Evolutionary conservation across 768 basidiomycete species (phyloP).

Genomic region (Coprinopsis strossmayeri): DNA sequence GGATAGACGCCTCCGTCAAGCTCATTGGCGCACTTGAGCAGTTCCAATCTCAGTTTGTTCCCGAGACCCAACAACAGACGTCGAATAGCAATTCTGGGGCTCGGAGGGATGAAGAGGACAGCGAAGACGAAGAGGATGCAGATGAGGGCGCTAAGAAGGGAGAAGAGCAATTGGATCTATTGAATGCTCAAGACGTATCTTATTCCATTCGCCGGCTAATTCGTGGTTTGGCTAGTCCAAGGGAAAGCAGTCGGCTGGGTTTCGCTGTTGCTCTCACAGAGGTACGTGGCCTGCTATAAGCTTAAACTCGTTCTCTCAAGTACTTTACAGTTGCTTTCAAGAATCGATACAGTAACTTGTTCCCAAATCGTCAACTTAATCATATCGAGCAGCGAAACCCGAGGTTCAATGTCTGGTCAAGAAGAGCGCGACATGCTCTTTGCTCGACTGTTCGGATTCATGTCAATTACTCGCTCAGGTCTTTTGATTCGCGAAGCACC

Average conservation of each 20-base stretch:
- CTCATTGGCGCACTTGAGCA: constrained; percentile 76
- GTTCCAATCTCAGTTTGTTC: constrained; percentile 67
- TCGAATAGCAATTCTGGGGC: constrained; percentile 19
- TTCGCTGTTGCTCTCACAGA: constrained; percentile 96
- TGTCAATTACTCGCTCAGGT: constrained; percentile 79
- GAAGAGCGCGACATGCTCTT: constrained; percentile 93
- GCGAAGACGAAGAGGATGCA: constrained; percentile 37
- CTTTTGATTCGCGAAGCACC: constrained; percentile 61
- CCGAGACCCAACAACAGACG: constrained; percentile 21
- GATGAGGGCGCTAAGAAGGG: constrained; percentile 39
- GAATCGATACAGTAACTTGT: constrained; percentile 72
- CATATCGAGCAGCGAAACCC: constrained; percentile 60
- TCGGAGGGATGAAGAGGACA: constrained; percentile 35
- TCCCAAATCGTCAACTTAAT: constrained; percentile 73
- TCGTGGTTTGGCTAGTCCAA: constrained; percentile 83
- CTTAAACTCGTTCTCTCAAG: constrained; percentile 1
- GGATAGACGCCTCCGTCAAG: constrained; percentile 80
- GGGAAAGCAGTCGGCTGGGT: constrained; percentile 90
- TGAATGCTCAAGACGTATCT: constrained; percentile 87
- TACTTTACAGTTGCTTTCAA: constrained; percentile 59
- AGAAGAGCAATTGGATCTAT: constrained; percentile 38
- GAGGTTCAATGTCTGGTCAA: constrained; percentile 77
- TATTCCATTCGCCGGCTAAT: constrained; percentile 87
- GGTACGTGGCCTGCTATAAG: constrained; percentile 41
- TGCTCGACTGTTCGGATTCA: constrained; percentile 86